Evolutionary conservation across 2,329 filamentous ascomycete genomes (phyloP), one percentile per base, ranked within the genome.

Genomic region (Aspergillus versicolor): DNA sequence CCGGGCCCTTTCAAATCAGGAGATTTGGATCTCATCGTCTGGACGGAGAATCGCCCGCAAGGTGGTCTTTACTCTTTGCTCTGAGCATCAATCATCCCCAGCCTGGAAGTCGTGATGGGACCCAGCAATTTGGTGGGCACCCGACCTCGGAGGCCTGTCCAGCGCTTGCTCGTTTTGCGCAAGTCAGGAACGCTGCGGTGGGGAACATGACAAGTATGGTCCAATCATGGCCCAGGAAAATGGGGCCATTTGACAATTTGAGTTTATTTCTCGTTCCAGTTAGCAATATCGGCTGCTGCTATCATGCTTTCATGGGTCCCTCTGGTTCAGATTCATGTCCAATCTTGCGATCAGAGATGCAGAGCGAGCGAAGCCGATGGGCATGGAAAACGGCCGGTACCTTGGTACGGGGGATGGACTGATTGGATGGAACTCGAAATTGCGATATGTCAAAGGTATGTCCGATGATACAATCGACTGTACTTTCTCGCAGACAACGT

Each of bases 151-250:
- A 55, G 37, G n/a, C 41, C 32, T 42, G 27, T 4, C 27, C 27
- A 30, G 27, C 27, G 34, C 57, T 60, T 47, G 49, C 55, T 56
- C 32, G 24, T 61, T 59, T 41, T 56, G 56, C 54, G 34, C 63
- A 65, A 65, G 63, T 67, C 67, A 69, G 66, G 67, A 66, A 68
- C 66, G 62, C 65, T 61, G 64, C 54, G 41, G 66, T 69, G 67
- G 67, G 61, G 64, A 63, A 61, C 44, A 62, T 60, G 52, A 30
- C 27, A 9, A 42, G 52, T 53, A 34, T 45, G 50, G 50, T 47
- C 65, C 64, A 67, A 63, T 63, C 40, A 56, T 50, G 53, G 52
- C 61, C 57, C 2, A 27, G 52, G 15, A 27, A 24, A 52, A 57
- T 58, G 51, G 52, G 53, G 46, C 54, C 57, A 49, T 61, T 57